Evolutionary conservation across 768 basidiomycete species (phyloP), one percentile per base, ranked within the genome.

Genomic region (Paxillus rubicundulus): DNA sequence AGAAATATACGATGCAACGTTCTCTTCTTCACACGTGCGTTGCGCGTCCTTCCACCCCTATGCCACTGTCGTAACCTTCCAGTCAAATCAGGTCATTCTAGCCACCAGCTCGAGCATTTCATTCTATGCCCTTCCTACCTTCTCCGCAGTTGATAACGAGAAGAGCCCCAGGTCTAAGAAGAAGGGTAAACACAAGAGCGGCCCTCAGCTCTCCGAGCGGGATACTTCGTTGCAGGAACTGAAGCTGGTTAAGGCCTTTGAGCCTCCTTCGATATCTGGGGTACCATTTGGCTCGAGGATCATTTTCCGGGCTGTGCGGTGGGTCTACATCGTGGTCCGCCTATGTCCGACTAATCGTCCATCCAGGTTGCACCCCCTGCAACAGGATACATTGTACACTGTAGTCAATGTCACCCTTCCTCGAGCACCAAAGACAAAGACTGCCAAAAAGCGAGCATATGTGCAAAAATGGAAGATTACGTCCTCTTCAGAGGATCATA

Each of bases 1-100:
- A 42, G 93, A 97, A 68, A 84, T 98, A 41, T 96, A 92, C 53
- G 94, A 96, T 61, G 84, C 82, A 16, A 79, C 90, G 7, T 89
- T 97, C 74, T 86, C 87, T 24, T 70, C 76, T 5, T 76, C 78
- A 10, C 81, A 77, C 18, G 90, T 90, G 63, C 53, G 76, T 68
- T 16, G 27, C 40, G 47, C 17, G 45, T 42, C 44, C 14, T 40
- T 54, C 36, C 17, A 7, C 24, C 20, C 16, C 10, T n/a, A 14
- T 14, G 13, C 6, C 36, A 30, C 37, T 34, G 43, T 50, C 44
- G 16, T 48, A 38, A 52, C 32, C 20, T 3, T 9, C 4, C 16
- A 24, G 32, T 51, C 24, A 20, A 38, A 24, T 32, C 52, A 92
- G 89, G 67, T 92, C 20, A 76, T 89, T 39, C 64, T 91, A 18